These are phyloP conservation scores for Chenopodium quinoa DNA, from an alignment of 148 eudicot genomes.

Conservation along the genomic window DNA sequence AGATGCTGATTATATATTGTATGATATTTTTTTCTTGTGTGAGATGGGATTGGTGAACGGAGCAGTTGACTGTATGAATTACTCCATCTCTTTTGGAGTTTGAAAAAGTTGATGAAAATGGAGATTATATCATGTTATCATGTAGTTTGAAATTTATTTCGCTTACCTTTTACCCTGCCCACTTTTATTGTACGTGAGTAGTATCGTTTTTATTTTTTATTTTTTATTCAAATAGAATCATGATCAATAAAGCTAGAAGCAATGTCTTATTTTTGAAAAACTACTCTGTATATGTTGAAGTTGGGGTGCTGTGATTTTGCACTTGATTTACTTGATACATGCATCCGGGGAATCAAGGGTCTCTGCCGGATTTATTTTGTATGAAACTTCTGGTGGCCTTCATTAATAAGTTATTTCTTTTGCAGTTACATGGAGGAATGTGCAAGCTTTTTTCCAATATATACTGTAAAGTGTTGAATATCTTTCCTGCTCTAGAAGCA, in stretches of 20 bases:
- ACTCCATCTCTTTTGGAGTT: background rate
- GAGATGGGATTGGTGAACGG: slow-evolving; percentile 9
- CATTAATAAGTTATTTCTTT: slow-evolving; percentile 4
- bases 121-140: background rate
- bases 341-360: too few species aligned
- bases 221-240: background rate
- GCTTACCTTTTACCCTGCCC: background rate
- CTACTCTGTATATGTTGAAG: background rate
- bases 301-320: background rate
- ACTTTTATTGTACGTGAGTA: background rate
- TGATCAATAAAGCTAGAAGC: background rate
- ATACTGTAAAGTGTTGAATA: slow-evolving; percentile 65
- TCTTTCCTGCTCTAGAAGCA: slow-evolving; percentile 89
- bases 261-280: background rate
- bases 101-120: background rate
- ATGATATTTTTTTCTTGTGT: background rate
- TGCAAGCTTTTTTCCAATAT: slow-evolving; percentile 70
- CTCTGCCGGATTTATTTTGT: background rate
- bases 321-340: background rate
- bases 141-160: background rate
- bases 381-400: background rate
- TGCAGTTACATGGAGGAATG: slow-evolving; percentile 93
- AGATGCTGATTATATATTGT: background rate
- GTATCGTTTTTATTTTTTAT: background rate
- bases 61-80: slow-evolving; percentile 1